phyloP scores from a whole-genome alignment of 352 stramenopile genomes.

The Globisporangium cylindrosporum region DNA sequence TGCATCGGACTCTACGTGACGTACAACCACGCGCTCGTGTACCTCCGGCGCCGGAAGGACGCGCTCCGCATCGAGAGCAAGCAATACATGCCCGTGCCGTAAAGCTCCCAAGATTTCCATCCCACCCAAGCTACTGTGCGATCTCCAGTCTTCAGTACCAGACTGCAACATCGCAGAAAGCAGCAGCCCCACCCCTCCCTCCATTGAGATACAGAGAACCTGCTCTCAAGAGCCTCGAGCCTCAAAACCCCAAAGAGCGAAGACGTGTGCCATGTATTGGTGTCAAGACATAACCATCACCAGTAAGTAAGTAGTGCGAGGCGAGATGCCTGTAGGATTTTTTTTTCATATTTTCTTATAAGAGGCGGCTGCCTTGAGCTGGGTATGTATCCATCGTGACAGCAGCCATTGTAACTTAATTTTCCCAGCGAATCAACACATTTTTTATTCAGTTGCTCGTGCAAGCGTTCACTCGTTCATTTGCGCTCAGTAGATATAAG shows the following conservation, averaged over 20 bases:
- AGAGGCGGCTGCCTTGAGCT: background rate
- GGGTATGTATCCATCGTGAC: background rate
- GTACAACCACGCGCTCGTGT: constrained; percentile 33
- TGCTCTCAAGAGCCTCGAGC: background rate
- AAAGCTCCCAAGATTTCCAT: background rate
- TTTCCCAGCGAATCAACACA: background rate
- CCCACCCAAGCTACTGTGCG: background rate
- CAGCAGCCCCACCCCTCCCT: background rate
- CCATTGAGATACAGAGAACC: background rate
- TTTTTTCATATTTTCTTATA: constrained; percentile 11
- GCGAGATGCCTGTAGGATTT: background rate
- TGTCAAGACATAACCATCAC: background rate
- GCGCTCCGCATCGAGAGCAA: constrained; percentile 60
- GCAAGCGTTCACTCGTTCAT: background rate
- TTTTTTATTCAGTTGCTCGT: background rate
- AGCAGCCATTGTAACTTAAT: constrained; percentile 1
- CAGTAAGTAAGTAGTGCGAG: background rate
- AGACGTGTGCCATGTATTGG: background rate
- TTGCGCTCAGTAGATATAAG: background rate
- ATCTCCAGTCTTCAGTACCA: constrained; percentile 6
- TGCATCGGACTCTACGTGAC: constrained; percentile 57
- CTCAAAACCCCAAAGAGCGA: background rate
- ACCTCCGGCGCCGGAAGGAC: constrained; percentile 54
- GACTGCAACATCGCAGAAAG: background rate
- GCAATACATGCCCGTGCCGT: constrained; percentile 61